phyloP scores from a whole-genome alignment of 371 early-diverging fungal genomes.

The Mortierella sp. region DNA sequence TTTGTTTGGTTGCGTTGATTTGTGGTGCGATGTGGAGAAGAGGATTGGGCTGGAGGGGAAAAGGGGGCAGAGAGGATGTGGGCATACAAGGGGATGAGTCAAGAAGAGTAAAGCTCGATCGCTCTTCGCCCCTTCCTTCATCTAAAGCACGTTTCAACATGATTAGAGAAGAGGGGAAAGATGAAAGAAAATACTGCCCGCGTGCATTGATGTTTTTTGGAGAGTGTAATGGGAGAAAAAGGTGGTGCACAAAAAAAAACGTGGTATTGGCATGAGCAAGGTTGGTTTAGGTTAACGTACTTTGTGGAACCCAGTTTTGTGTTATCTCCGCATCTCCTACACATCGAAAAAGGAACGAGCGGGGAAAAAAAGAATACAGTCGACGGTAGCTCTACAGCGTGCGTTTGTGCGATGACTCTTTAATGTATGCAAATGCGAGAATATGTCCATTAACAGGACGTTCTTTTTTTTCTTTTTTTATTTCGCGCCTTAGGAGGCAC shows the following conservation, averaged over 20 bases:
- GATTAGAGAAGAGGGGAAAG: too few species aligned
- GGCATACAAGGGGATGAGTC: slow-evolving; percentile 1
- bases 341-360: background rate
- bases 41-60: background rate
- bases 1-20: background rate
- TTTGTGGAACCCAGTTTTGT: background rate
- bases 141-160: background rate
- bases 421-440: too few species aligned
- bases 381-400: background rate
- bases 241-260: background rate
- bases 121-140: background rate
- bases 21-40: too few species aligned
- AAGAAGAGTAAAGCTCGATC: background rate
- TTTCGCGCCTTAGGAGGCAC: slow-evolving; percentile 74
- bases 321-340: background rate
- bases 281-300: background rate
- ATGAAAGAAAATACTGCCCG: slow-evolving; percentile 3
- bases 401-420: background rate
- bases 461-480: slow-evolving; percentile 2
- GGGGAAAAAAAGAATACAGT: background rate
- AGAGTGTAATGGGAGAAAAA: background rate
- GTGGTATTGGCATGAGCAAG: background rate
- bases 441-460: background rate
- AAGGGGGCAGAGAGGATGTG: background rate
- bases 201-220: background rate